Base-by-base conservation (phyloP, 1,284 basidiomycete genomes). In the Chalciporus sp. region DNA sequence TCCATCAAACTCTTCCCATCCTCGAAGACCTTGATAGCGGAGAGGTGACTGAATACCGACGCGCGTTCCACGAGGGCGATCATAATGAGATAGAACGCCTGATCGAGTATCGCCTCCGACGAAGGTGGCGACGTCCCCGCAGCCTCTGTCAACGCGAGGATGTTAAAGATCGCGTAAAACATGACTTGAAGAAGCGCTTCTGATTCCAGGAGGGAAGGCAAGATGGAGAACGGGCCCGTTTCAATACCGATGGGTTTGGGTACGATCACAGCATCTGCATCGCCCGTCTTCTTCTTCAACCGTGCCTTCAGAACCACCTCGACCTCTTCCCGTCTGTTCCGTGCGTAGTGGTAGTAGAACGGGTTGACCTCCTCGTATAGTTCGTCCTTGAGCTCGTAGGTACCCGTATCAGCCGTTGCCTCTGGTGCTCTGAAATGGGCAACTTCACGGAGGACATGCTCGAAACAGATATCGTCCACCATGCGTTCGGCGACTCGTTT, bases 241-340 rank as follows among this genome's bases (percentile, higher is more conserved):
- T 74, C 76, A 49, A 94, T 82, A 7, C 78, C 77, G 46, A 94
- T 79, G 1, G 83, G 79, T 53, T 80, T 83, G 0, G 94, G 94
- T 3, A 90, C 77, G 53, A 95, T 77, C 17, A 95, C 84, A 0
- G 90, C 86, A 49, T 91, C 85, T 12, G 74, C 63, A 23, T 80
- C 73, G 8, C 83, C 83, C 0, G 76, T 80, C 68, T 82, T 84
- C 76, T 86, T 87, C 76, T 84, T 86, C 48, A 88, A 67, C 45
- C 92, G 79, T 49, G 80, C 82, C 48, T 85, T 78, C 42, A 98
- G 76, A 7, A 92, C 82, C 31, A 81, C 83, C 63, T 96, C 94
- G n/a, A 94, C 95, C 67, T 95, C 92, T 65, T 98, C 94, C 42
- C 95, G 84, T 67, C 95, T 91, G 72, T 99, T 99, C 29, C 95